Conservation (phyloP, 176 grass and related monocot species). For the Oryza punctata region DNA sequence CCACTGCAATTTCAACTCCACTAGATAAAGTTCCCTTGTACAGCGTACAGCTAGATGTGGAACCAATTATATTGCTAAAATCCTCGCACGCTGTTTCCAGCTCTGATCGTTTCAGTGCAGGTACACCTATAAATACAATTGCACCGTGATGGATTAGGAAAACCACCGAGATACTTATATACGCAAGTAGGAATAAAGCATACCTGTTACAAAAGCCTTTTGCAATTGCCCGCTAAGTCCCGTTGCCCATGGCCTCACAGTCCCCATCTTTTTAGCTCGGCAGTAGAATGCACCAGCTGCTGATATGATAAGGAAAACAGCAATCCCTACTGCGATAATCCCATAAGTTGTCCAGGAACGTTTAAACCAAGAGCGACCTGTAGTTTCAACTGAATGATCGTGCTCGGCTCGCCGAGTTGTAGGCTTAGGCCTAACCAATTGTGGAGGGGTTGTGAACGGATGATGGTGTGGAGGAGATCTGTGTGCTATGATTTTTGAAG, state of each 20-base stretch:
- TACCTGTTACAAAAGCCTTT: conserved; percentile 91
- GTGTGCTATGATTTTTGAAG: conserved; percentile 29
- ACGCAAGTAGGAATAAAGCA: conserved; percentile 19
- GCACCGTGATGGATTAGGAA: conserved; percentile 14
- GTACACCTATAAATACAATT: conserved; percentile 64
- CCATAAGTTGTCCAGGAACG: conserved; percentile 40
- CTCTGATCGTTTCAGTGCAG: conserved; percentile 70
- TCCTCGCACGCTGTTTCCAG: conserved; percentile 82
- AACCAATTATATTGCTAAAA: conserved; percentile 88
- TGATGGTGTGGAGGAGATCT: conserved; percentile 30
- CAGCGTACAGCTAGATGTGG: conserved; percentile 61
- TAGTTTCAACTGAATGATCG: conserved; percentile 18
- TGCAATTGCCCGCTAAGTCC: conserved; percentile 92
- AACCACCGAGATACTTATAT: conserved; percentile 7
- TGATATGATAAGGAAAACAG: conserved; percentile 49
- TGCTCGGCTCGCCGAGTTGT: conserved; percentile 23
- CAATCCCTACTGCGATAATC: conserved; percentile 37
- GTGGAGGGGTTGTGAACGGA: conserved; percentile 31
- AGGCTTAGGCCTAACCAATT: conserved; percentile 30
- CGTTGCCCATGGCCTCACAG: conserved; percentile 83
- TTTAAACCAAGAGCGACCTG: conserved; percentile 13
- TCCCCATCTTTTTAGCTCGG: conserved; percentile 59
- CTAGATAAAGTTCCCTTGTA: conserved; percentile 94
- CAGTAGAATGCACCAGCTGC: conserved; percentile 48
- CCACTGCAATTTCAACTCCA: conserved; percentile 80